Evolutionary conservation across 805 yeast genomes (phyloP), one percentile per base, ranked within the genome.

Genomic region (Nadsonia fulvescens): DNA sequence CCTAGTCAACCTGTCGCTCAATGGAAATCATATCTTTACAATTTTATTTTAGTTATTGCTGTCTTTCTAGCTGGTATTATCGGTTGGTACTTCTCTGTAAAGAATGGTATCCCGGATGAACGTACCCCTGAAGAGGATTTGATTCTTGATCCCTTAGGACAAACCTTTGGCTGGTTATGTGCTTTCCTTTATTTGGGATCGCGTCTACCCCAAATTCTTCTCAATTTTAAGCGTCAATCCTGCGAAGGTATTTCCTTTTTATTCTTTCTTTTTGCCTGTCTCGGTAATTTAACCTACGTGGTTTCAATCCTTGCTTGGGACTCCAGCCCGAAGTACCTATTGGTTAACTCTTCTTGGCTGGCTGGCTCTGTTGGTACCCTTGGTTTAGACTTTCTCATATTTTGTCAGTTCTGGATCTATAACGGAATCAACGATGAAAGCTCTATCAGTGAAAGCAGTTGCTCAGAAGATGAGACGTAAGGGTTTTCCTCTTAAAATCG

Each of bases 171-270:
- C 18, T 69, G 70, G 57, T 42, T 66, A 27, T 55, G 61, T 25
- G 58, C 61, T 2, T 36, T 39, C n/a, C 38, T 55, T 8, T 55
- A 55, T 36, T 52, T 86, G 33, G 93, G 93, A 3, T 83, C 96
- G 10, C 61, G 98, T 39, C 52, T 89, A 15, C 98, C 98, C 1
- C 98, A 89, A 53, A 79, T 89, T 28, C 47, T 79, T 32, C 60
- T 86, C 33, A 89, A 89, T 51, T 79, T 62, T 44, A 61, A 72
- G 46, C 64, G 95, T 43, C 83, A 82, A 51, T 75, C 92, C 2
- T 82, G 94, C 46, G 96, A 89, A 34, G 96, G 96, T 13, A 77
- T 86, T 25, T 79, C 93, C 7, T 79, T 89, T 43, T 61, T 86
- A 60, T 86, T 89, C 51, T 86, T 86, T 53, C 54, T 89, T 12